Evolutionary conservation across 768 basidiomycete species (phyloP).

Genomic region (Hygrophorus pudorinus): DNA sequence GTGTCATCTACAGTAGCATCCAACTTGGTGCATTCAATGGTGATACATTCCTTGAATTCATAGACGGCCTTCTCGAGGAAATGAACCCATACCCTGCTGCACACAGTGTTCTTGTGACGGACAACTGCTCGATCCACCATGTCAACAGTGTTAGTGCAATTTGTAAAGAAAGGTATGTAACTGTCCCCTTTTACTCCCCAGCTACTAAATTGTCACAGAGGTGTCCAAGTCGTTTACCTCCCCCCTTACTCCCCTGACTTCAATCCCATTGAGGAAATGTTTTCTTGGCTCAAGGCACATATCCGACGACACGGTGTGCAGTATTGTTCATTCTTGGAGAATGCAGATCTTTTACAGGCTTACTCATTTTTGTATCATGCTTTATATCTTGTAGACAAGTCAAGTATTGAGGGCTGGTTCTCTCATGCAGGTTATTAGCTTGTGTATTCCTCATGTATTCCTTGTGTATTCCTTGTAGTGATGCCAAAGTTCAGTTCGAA

Average conservation of each 20-base stretch:
- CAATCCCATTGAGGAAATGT: too few relatives aligned
- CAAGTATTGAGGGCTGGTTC: too few relatives aligned
- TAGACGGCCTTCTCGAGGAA: background rate
- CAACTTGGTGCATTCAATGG: too few relatives aligned
- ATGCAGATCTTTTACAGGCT: background rate
- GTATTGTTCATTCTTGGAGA: background rate
- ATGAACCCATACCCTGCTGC: slow-evolving; percentile 21
- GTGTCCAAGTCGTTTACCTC: background rate
- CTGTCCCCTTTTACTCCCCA: background rate
- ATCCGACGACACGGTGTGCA: background rate
- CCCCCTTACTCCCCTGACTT: background rate
- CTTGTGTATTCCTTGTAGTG: too few relatives aligned
- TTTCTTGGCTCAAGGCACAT: too few relatives aligned
- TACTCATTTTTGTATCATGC: background rate
- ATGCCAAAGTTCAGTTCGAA: too few relatives aligned
- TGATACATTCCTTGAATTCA: background rate
- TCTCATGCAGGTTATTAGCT: background rate
- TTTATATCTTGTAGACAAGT: background rate
- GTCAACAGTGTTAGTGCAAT: background rate
- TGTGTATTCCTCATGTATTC: too few relatives aligned
- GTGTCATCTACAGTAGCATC: background rate
- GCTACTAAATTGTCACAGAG: background rate
- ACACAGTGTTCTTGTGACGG: slow-evolving; percentile 25
- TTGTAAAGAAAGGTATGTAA: background rate
- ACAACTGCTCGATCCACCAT: slow-evolving; percentile 32